Conservation (phyloP, 2,329 filamentous ascomycete species). For the Apiospora kogelbergensis region DNA sequence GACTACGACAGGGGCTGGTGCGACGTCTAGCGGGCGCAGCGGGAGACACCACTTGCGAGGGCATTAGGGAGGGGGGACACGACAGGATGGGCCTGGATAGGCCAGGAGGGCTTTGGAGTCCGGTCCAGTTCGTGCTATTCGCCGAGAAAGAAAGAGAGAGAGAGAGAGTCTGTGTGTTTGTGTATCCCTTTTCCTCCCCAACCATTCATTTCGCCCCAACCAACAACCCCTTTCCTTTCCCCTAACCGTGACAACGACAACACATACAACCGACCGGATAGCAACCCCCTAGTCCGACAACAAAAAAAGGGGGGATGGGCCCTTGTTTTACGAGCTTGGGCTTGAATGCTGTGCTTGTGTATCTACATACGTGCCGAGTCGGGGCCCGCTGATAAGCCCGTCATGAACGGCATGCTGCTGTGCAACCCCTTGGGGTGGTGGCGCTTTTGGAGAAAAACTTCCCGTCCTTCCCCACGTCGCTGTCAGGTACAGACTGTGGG, state of each 20-base stretch:
- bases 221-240: not conserved
- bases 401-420: constrained; percentile 6
- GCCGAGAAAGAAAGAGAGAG: not conserved
- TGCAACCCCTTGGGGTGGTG: not conserved
- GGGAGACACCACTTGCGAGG: not conserved
- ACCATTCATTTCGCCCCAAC: not conserved
- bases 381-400: not conserved
- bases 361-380: not conserved
- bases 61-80: not conserved
- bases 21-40: constrained; percentile 28
- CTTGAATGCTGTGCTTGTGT: not conserved
- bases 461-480: not conserved
- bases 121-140: not conserved
- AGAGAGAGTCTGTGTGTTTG: not conserved
- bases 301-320: not conserved
- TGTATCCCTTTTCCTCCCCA: not conserved
- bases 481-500: not conserved
- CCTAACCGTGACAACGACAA: not conserved
- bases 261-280: not conserved
- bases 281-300: not conserved
- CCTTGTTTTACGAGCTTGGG: not conserved
- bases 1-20: constrained; percentile 20
- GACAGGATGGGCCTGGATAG: not conserved
- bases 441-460: not conserved
- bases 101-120: not conserved